These are phyloP conservation scores for Starmerella khaoyaiensis DNA, from an alignment of 805 yeast genomes.

Conservation along the genomic window DNA sequence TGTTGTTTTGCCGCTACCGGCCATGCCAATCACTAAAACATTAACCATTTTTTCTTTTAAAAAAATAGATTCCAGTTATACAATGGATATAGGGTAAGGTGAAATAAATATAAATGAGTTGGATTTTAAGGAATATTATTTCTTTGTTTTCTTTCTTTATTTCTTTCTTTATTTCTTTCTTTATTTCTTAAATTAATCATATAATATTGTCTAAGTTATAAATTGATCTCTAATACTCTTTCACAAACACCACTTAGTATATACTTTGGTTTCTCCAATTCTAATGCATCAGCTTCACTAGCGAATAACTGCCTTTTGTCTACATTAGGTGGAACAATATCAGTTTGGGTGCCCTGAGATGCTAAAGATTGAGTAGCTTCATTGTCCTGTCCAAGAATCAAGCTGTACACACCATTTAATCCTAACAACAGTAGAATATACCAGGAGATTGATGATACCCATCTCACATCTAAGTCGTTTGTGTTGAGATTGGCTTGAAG, in stretches of 20 bases:
- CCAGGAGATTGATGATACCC: slow-evolving; percentile 94
- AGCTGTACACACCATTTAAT: slow-evolving; percentile 60
- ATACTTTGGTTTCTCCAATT: slow-evolving; percentile 44
- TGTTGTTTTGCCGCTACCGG: slow-evolving; percentile 90
- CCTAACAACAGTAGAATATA: slow-evolving; percentile 82
- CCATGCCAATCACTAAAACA: slow-evolving; percentile 40
- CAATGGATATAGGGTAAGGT: too few species aligned
- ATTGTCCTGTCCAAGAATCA: slow-evolving; percentile 42
- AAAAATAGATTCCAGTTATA: too few species aligned
- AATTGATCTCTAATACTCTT: slow-evolving; percentile 29
- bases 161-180: too few species aligned
- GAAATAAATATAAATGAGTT: too few species aligned
- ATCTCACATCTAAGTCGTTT: slow-evolving; percentile 71
- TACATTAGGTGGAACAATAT: slow-evolving; percentile 20
- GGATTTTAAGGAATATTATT: too few species aligned
- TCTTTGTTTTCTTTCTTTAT: too few species aligned
- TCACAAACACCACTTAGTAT: slow-evolving; percentile 50
- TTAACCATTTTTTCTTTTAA: slow-evolving; percentile 14
- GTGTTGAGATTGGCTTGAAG: slow-evolving; percentile 78
- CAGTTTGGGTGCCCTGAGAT: slow-evolving; percentile 24
- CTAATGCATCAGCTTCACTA: slow-evolving; percentile 61
- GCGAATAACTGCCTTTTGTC: slow-evolving; percentile 48
- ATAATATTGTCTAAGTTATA: too few species aligned
- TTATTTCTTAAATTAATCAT: too few species aligned
- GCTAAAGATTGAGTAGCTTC: slow-evolving; percentile 25